A percentile compares a stretch with the other conserved stretches of the same genome.
phyloP scores from a whole-genome alignment of 2,329 filamentous ascomycete species.

The Epichloe gansuensis region DNA sequence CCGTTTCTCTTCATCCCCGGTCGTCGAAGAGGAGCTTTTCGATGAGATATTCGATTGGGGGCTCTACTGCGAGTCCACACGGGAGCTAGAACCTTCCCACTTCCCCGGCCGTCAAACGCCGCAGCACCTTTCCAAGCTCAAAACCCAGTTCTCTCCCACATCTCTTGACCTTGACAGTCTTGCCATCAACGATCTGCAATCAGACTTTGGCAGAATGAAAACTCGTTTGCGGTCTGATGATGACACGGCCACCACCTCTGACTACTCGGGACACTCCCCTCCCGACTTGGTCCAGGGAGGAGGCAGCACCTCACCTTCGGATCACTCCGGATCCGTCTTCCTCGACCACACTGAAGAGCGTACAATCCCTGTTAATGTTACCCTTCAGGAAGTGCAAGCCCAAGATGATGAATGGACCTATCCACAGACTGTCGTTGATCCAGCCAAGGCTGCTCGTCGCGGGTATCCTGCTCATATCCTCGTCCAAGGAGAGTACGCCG shows the following conservation, averaged over 20 bases:
- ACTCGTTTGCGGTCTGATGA: constrained; percentile 21
- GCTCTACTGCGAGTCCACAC: constrained; percentile 21
- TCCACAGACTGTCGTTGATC: constrained; percentile 18
- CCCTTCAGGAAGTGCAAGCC: constrained; percentile 22
- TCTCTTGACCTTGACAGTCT: constrained; percentile 18
- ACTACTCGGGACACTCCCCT: constrained; percentile 24
- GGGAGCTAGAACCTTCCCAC: constrained; percentile 18
- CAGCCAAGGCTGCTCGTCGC: constrained; percentile 18
- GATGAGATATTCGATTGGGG: constrained; percentile 25
- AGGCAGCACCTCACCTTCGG: constrained; percentile 27
- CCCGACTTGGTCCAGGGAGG: constrained; percentile 25
- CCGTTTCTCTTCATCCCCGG: constrained; percentile 23
- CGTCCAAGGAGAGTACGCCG: constrained; percentile 17
- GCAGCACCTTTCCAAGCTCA: constrained; percentile 20
- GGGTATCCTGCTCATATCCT: constrained; percentile 21
- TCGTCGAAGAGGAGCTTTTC: constrained; percentile 22
- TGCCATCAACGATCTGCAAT: constrained; percentile 18
- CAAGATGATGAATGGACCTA: constrained; percentile 30
- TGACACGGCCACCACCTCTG: constrained; percentile 20
- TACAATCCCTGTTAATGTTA: constrained; percentile 17
- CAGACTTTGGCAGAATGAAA: constrained; percentile 22
- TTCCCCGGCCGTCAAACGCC: constrained; percentile 17
- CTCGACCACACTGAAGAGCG: constrained; percentile 19
- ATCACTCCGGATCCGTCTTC: constrained; percentile 24
- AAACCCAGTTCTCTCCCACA: constrained; percentile 20